A percentile compares a stretch with the other conserved stretches of the same genome.
Conservation (phyloP, 495 filamentous ascomycete genomes). For the Penicillium bialowiezense region DNA sequence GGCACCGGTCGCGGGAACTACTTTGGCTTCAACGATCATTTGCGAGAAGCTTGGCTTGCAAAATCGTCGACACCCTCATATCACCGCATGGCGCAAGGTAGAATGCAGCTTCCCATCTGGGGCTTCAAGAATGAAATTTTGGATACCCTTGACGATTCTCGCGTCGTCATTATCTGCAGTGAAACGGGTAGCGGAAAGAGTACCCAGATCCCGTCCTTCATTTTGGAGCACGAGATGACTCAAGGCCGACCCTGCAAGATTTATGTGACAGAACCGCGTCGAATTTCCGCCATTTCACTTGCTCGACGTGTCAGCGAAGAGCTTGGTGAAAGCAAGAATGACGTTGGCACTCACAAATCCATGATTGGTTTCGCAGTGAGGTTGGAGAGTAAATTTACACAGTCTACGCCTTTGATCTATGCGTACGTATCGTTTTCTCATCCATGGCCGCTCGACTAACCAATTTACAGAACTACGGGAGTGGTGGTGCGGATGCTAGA, state of each 20-base stretch:
- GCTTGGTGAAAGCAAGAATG: conserved; percentile 76
- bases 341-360: conserved; percentile 77
- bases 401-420: conserved; percentile 80
- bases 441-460: conserved; percentile 3
- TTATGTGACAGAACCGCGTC: conserved; percentile 91
- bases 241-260: conserved; percentile 81
- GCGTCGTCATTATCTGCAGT: conserved; percentile 86
- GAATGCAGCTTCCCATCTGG: conserved; percentile 86
- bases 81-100: conserved; percentile 46
- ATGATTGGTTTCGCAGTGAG: conserved; percentile 93
- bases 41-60: conserved; percentile 66
- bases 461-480: conserved; percentile 54
- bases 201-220: conserved; percentile 90
- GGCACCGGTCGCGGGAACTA: conserved; percentile 34
- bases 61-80: conserved; percentile 60
- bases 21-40: conserved; percentile 42
- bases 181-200: conserved; percentile 98
- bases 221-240: conserved; percentile 83
- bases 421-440: conserved; percentile 46
- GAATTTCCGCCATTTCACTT: conserved; percentile 93
- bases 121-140: conserved; percentile 75
- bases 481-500: conserved; percentile 98
- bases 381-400: conserved; percentile 78
- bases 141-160: conserved; percentile 66
- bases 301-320: conserved; percentile 92